Base-by-base conservation (phyloP, 2,329 filamentous ascomycete species). In the Ascochyta rabiei region DNA sequence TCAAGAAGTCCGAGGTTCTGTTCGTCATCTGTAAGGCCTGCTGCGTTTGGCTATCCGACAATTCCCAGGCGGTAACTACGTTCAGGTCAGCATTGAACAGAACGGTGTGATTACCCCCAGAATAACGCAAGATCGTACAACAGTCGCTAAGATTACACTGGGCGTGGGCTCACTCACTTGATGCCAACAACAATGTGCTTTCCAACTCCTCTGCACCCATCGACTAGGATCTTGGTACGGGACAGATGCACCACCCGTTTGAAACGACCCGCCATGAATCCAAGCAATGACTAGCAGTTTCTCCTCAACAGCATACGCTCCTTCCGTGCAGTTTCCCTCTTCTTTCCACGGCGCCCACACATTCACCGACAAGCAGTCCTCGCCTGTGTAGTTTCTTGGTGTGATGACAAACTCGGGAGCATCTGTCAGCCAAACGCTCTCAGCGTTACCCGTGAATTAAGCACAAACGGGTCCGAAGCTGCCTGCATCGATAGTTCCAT, bases 251-350 rank as follows among this genome's bases (percentile, higher is more conserved):
- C 79, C 79, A 26, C 80, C 80, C 6, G 70, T 76, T 9, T 69
- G 56, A 55, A 80, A 81, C 2, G 76, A 76, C 15, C 81, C 81
- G 4, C 81, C 81, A 34, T 80, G 78, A 31, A 82, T 72, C 70
- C 78, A 83, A 18, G 80, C 73, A 5, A 79, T 67, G 0, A 82
- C 80, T 0, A 80, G 80, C 4, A 80, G 63, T 0, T 64, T 13
- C 52, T 66, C 26, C 56, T 64, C 41, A 1, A 30, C 8, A 19
- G 24, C 4, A 61, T 61, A 7, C 8, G 64, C 57, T 4, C 15
- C 42, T 15, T 52, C 43, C 3, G 53, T 48, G 19, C 39, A 44
- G 6, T 55, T 58, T 19, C 42, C 38, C n/a, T 37, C 48, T 9
- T 49, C 37, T 1, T 58, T 44, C 52, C 57, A 61, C 7, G 78